Conservation (phyloP, 257 asterid genomes). For the Coffea eugenioides region DNA sequence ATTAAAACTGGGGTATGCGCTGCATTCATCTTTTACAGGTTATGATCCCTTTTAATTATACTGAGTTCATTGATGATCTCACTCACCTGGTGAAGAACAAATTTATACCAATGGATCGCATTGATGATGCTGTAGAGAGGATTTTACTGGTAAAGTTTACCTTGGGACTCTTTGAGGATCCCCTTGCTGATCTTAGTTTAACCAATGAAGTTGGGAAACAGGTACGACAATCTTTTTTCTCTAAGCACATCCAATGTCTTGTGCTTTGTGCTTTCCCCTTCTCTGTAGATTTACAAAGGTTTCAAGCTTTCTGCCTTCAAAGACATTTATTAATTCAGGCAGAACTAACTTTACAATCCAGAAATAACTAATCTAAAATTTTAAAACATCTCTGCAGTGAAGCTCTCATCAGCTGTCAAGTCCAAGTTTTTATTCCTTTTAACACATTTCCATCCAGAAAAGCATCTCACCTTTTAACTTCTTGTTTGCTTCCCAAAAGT, state of each 20-base stretch:
- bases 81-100: constrained; percentile 63
- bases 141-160: constrained; percentile 73
- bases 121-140: constrained; percentile 83
- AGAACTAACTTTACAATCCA: not conserved
- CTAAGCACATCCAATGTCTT: not conserved
- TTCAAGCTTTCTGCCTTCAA: not conserved
- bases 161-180: constrained; percentile 86
- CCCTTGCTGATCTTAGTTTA: constrained; percentile 78
- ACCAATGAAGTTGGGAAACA: constrained; percentile 72
- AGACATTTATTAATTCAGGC: not conserved
- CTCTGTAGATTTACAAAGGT: not conserved
- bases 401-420: not conserved
- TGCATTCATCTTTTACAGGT: constrained; percentile 45
- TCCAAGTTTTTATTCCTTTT: not conserved
- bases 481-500: not conserved
- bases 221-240: constrained; percentile 35
- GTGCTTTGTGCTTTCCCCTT: not conserved
- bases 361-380: not conserved
- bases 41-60: constrained; percentile 70
- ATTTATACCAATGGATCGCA: constrained; percentile 59
- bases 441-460: not conserved
- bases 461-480: not conserved
- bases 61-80: constrained; percentile 75
- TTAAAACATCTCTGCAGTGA: not conserved
- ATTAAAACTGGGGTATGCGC: constrained; percentile 7